Base-by-base conservation (phyloP, 2,329 filamentous ascomycete species). In the Curvularia sp. region DNA sequence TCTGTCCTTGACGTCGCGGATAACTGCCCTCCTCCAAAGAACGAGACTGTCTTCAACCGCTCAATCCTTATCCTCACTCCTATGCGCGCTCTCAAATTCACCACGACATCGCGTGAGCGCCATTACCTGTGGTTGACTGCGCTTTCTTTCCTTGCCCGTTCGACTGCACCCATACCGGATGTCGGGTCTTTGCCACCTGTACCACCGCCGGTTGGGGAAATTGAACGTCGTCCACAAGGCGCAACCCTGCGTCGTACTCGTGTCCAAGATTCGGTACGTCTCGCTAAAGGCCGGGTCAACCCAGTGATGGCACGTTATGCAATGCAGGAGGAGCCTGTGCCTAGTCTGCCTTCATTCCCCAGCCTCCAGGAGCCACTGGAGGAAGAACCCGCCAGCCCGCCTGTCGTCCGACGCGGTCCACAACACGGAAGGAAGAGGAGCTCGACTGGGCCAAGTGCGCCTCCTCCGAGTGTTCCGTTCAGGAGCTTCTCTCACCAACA, bases 1-100 rank as follows among this genome's bases (percentile, higher is more conserved):
- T 97, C 95, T 9, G 95, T 99, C 4, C 84, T 99, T 30, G 95
- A 99, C 71, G 95, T 99, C 64, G 96, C 96, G 77, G 95, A 99
- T 69, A 92, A 95, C 71, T 96, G 95, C 62, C 87, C 92, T 6
- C 76, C 91, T 39, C 94, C 94, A 1, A 95, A 90, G 75, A 89
- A 89, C 53, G 75, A 83, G 39, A 76, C 82, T 22, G 80, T 92
- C 9, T 98, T 97, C 81, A 92, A 96, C 78, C 89, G 95, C 52
- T 98, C 95, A 0, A 98, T 99, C 67, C 80, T 99, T 48, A 97
- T 99, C 65, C 79, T 99, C 49, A 99, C 95, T 4, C 94, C 95
- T 0, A 90, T 96, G 69, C 87, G 95, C 68, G 95, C 95, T 1
- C 84, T 99, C 57, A 99, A 99, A 75, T 98, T 99, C 75, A 99